Conservation (phyloP, 2,329 filamentous ascomycete genomes). For the Botrytis byssoidea region DNA sequence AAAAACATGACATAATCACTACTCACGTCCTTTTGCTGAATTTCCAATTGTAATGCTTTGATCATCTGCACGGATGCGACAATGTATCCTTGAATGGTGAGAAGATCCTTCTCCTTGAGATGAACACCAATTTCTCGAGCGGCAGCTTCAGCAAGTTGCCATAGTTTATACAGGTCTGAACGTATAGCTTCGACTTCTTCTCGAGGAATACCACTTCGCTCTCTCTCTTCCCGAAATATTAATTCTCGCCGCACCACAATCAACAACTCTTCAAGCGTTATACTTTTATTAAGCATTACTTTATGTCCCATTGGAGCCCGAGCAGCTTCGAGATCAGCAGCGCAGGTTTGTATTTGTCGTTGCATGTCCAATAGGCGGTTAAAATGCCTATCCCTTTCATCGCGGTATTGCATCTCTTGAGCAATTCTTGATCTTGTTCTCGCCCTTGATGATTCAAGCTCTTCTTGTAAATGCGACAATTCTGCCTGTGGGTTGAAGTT, state of each 20-base stretch:
- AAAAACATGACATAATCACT: constrained; percentile 21
- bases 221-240: not conserved
- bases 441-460: not conserved
- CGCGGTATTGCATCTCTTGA: constrained; percentile 12
- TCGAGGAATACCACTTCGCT: not conserved
- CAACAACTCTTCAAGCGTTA: constrained; percentile 17
- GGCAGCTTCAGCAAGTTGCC: constrained; percentile 9
- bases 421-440: constrained; percentile 3
- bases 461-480: not conserved
- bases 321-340: constrained; percentile 12
- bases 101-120: not conserved
- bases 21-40: constrained; percentile 16
- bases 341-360: constrained; percentile 2
- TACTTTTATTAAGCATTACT: not conserved
- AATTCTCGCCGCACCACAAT: constrained; percentile 6
- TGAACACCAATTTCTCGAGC: constrained; percentile 13
- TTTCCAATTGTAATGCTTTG: not conserved
- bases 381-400: constrained; percentile 18
- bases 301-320: not conserved
- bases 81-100: constrained; percentile 15
- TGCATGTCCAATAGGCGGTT: constrained; percentile 19
- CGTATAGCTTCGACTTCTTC: constrained; percentile 7
- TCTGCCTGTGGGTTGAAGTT: not conserved
- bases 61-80: constrained; percentile 2
- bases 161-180: constrained; percentile 10